Evolutionary conservation across 2,329 filamentous ascomycete genomes (phyloP).

Genomic region (Byssothecium circinans): DNA sequence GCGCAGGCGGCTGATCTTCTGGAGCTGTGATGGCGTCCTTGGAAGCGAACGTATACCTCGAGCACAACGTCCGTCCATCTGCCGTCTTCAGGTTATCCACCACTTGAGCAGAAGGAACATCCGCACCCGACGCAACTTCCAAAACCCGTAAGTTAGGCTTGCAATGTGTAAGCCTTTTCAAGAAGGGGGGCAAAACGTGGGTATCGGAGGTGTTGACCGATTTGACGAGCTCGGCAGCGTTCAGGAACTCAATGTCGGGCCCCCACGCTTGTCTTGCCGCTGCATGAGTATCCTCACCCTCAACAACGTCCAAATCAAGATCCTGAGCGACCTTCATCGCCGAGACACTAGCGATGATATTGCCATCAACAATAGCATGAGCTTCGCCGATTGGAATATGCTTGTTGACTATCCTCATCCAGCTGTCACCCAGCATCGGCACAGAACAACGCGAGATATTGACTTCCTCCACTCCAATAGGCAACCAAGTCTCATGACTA

Average conservation of each 20-base stretch:
- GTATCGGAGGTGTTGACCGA: background rate
- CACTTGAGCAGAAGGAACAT: slow-evolving; percentile 3
- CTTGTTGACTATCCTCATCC: background rate
- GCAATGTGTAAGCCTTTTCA: background rate
- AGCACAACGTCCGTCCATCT: background rate
- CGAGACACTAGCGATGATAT: background rate
- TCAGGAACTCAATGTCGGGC: background rate
- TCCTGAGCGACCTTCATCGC: no score
- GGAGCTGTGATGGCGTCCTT: background rate
- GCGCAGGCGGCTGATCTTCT: no score
- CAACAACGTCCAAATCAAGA: no score
- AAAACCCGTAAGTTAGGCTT: background rate
- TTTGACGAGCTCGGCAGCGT: background rate
- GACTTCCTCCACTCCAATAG: no score
- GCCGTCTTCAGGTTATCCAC: background rate
- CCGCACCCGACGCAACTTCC: slow-evolving; percentile 12
- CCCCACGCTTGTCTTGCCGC: background rate
- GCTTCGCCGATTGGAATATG: background rate
- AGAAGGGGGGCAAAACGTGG: background rate
- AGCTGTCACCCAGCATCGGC: background rate
- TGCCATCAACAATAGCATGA: slow-evolving; percentile 1
- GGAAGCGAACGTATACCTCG: slow-evolving; percentile 2
- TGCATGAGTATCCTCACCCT: background rate
- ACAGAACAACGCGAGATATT: background rate
- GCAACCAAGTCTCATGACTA: background rate